Evolutionary conservation across 208 protist genomes (phyloP).

Genomic region (Crithidia acanthocephali): DNA sequence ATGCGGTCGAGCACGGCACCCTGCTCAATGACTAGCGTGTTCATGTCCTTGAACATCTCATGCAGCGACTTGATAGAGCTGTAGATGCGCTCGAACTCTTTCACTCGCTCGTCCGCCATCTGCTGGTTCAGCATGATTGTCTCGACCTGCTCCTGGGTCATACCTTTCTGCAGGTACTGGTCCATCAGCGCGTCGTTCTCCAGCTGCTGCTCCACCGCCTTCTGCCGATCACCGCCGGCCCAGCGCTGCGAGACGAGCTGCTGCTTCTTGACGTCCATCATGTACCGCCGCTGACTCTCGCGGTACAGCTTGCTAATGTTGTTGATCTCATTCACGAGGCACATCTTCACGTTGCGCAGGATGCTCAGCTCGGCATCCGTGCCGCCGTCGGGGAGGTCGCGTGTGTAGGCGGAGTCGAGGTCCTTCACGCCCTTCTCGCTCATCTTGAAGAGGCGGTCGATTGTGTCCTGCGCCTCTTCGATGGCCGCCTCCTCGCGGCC

Average conservation of each 20-base stretch:
- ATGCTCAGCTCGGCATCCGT: constrained; percentile 90
- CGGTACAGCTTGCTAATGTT: constrained; percentile 89
- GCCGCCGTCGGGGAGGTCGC: constrained; percentile 82
- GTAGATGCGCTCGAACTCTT: constrained; percentile 94
- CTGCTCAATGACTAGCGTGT: constrained; percentile 93
- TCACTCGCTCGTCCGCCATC: constrained; percentile 91
- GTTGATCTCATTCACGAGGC: constrained; percentile 89
- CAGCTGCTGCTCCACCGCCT: constrained; percentile 86
- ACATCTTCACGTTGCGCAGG: constrained; percentile 93
- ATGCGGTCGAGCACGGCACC: constrained; percentile 95
- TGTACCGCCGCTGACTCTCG: constrained; percentile 91
- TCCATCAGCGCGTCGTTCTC: constrained; percentile 89
- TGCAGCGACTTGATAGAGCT: constrained; percentile 94
- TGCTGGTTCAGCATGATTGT: constrained; percentile 92
- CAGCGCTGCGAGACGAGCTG: constrained; percentile 84
- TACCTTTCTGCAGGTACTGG: constrained; percentile 91
- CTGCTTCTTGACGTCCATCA: constrained; percentile 93
- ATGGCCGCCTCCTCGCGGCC: constrained; percentile 80
- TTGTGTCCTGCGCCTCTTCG: constrained; percentile 73
- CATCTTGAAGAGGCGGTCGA: constrained; percentile 90
- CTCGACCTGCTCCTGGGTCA: constrained; percentile 94
- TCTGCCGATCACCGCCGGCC: constrained; percentile 82
- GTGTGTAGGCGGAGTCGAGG: constrained; percentile 69
- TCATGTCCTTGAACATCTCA: constrained; percentile 96
- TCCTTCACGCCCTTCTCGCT: constrained; percentile 79